A percentile compares a stretch with the other conserved stretches of the same genome.
phyloP scores from a whole-genome alignment of 495 filamentous ascomycete genomes.

The Lophiostoma macrostomum region DNA sequence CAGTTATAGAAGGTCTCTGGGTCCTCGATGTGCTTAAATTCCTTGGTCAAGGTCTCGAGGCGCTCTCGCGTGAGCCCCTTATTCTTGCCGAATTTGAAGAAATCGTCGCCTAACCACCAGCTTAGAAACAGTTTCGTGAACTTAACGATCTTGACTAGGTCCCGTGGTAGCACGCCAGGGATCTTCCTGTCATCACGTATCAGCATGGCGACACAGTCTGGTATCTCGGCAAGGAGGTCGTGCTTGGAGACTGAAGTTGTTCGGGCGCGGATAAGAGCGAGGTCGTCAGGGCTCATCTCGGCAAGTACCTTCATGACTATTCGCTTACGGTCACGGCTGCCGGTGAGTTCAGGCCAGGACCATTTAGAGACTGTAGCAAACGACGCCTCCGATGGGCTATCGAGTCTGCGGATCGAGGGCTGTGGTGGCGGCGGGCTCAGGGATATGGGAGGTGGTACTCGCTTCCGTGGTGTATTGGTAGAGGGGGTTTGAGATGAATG shows the following conservation, averaged over 20 bases:
- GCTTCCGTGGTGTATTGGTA: too few relatives aligned
- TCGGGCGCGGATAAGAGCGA: slow-evolving; percentile 6
- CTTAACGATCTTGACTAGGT: slow-evolving; percentile 14
- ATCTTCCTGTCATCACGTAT: slow-evolving; percentile 9
- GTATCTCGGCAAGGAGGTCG: slow-evolving; percentile 20
- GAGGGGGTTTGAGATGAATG: too few relatives aligned
- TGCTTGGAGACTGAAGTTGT: slow-evolving; percentile 6
- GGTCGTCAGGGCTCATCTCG: slow-evolving; percentile 7
- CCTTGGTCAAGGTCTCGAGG: slow-evolving; percentile 12
- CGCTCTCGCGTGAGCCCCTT: background rate
- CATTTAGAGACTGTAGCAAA: slow-evolving; percentile 17
- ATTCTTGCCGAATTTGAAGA: too few relatives aligned
- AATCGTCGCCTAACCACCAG: slow-evolving; percentile 12
- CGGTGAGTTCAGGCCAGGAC: slow-evolving; percentile 25
- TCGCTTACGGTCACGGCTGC: slow-evolving; percentile 28
- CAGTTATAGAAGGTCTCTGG: slow-evolving; percentile 11
- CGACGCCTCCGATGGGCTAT: slow-evolving; percentile 7
- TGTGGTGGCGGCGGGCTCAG: background rate
- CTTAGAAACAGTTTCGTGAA: slow-evolving; percentile 25
- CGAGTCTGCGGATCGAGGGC: background rate
- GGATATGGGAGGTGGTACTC: background rate
- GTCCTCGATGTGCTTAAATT: background rate
- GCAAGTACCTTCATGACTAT: slow-evolving; percentile 37
- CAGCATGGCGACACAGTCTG: slow-evolving; percentile 17
- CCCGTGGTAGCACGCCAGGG: slow-evolving; percentile 5